Evolutionary conservation across 768 basidiomycete genomes (phyloP), one percentile per base, ranked within the genome.

Genomic region (Rhodotorula taiwanensis): DNA sequence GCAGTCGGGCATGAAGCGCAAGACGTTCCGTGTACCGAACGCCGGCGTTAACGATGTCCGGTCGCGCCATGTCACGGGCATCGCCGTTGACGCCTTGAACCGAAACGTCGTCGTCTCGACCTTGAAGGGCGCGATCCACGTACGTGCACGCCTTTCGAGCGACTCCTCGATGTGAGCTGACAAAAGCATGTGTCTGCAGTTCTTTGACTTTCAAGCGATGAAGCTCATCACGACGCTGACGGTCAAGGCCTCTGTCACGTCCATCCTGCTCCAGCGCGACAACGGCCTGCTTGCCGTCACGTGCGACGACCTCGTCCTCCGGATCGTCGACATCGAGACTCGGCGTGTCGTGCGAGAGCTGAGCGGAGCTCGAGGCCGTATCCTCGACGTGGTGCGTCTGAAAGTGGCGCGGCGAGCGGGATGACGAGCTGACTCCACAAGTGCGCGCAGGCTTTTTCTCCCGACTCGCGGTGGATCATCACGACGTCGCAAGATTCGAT

Each of bases 191-290:
- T 31, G 20, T 41, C 20, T 49, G 8, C 70, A 99, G 93, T 97
- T 97, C 78, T 99, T 98, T 71, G 88, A 98, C 74, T 98, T 99
- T 76, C 89, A 94, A 72, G 85, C 86, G 5, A 83, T 88, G 15
- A 83, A 83, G 71, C 78, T 90, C 61, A 82, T 86, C 62, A 77
- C 86, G 55, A 84, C 84, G 0, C 59, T 91, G 52, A 76, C 83
- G 15, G 72, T 95, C 4, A 80, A 88, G 4, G 85, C 89, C 8
- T 78, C 83, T 20, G 81, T 83, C 25, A 83, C 83, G 27, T 86
- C 87, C 4, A 80, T 93, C 68, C 75, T 79, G 5, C 79, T 98
- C 25, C 88, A 99, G 69, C 82, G 85, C 41, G 90, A 90, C 73
- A 94, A 84, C 72, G 86, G 87, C 13, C 77, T 99, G 9, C 78